These are phyloP conservation scores for Ganoderma boninense DNA, from an alignment of 1,284 basidiomycete species.

Conservation along the genomic window DNA sequence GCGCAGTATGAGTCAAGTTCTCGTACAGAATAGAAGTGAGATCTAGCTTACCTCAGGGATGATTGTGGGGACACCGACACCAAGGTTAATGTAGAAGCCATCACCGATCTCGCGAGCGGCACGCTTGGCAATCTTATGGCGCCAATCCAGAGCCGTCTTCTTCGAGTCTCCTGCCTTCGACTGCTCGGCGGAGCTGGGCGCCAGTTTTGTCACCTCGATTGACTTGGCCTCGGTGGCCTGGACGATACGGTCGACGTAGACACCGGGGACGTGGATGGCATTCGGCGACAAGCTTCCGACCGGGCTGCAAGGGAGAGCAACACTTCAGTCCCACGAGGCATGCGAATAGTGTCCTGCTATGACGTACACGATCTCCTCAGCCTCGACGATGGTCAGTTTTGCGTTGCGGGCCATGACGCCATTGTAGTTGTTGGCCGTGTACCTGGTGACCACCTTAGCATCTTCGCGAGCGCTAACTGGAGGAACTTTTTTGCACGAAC, in stretches of 20 bases:
- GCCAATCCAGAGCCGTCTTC: conserved; percentile 56
- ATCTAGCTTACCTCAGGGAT: conserved; percentile 58
- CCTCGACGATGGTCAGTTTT: conserved; percentile 91
- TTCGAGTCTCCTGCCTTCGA: conserved; percentile 43
- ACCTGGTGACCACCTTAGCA: conserved; percentile 51
- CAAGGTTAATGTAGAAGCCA: conserved; percentile 78
- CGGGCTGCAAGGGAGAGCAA: conserved; percentile 49
- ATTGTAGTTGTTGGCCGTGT: conserved; percentile 90
- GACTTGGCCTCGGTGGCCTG: conserved; percentile 78
- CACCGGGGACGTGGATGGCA: conserved; percentile 85
- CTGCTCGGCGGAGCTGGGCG: conserved; percentile 41
- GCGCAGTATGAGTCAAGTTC: conserved; percentile 40
- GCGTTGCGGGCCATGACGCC: conserved; percentile 90
- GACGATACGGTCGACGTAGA: conserved; percentile 90
- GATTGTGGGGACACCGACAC: conserved; percentile 90
- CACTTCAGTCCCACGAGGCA: neutral
- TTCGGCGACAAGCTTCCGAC: conserved; percentile 85
- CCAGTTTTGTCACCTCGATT: conserved; percentile 82
- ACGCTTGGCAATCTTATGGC: conserved; percentile 82
- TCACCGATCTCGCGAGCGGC: conserved; percentile 91
- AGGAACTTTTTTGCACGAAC: conserved; percentile 44
- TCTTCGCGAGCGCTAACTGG: conserved; percentile 7
- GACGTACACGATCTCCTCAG: conserved; percentile 83
- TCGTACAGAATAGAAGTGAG: neutral
- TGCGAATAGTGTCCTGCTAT: neutral